Conservation (phyloP, 1,284 basidiomycete species). For the Exsudoporus floridanus region DNA sequence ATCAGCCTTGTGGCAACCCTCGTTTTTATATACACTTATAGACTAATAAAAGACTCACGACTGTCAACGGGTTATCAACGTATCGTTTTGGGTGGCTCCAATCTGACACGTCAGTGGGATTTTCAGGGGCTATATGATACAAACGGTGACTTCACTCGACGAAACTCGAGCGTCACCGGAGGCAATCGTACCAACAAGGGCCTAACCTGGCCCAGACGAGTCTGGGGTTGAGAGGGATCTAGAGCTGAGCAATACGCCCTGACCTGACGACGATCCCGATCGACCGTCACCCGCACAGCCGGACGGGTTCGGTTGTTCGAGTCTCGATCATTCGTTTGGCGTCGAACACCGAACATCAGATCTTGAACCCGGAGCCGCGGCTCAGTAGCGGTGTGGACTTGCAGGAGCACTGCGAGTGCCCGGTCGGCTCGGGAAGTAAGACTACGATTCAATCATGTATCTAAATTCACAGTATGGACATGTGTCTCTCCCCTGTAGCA, state of each 20-base stretch:
- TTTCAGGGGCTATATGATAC: neutral
- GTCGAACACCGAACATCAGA: neutral
- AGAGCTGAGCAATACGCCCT: neutral
- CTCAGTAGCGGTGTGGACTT: neutral
- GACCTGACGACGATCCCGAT: slow-evolving; percentile 10
- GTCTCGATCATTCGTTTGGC: slow-evolving; percentile 10
- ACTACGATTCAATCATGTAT: no score
- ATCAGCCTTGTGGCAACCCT: neutral
- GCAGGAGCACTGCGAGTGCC: neutral
- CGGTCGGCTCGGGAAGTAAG: no score
- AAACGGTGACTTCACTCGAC: no score
- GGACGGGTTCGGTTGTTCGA: neutral
- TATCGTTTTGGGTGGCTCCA: neutral
- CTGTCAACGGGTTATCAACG: neutral
- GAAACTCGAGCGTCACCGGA: no score
- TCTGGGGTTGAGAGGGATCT: neutral
- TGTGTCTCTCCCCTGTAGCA: neutral
- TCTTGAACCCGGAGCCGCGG: neutral
- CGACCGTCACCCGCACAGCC: slow-evolving; percentile 6
- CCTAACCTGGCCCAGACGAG: neutral
- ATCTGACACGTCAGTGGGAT: slow-evolving; percentile 4
- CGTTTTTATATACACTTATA: neutral
- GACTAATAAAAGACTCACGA: neutral
- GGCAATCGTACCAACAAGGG: neutral
- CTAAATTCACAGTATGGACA: no score